Evolutionary conservation across 345 rosid species (phyloP).

Genomic region (Arabis alpina): DNA sequence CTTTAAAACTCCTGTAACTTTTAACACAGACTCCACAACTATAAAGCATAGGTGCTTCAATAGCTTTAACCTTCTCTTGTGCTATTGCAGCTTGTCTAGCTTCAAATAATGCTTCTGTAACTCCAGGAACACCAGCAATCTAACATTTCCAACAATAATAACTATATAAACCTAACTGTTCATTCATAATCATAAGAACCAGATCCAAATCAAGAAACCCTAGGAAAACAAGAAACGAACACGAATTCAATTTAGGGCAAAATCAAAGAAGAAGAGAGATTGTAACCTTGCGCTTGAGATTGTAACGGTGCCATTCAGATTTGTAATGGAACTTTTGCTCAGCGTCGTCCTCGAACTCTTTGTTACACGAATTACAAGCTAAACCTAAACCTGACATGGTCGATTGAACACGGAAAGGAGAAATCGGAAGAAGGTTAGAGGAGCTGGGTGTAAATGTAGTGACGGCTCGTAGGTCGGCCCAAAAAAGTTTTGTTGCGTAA

Average conservation of each 20-base stretch:
- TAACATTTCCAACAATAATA: constrained; percentile 32
- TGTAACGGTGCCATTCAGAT: constrained; percentile 99
- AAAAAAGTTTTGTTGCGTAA: background rate
- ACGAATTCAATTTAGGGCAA: background rate
- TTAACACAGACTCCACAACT: constrained; percentile 76
- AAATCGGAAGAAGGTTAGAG: background rate
- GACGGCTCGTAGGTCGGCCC: constrained; percentile 40
- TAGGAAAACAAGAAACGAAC: background rate
- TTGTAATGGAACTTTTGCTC: constrained; percentile 88
- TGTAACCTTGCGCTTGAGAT: constrained; percentile 91
- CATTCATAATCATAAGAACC: constrained; percentile 9
- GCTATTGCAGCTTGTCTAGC: constrained; percentile 78
- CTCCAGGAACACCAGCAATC: constrained; percentile 99
- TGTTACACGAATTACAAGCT: constrained; percentile 91
- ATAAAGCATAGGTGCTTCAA: constrained; percentile 71
- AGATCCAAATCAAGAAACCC: background rate
- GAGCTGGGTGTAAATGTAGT: constrained; percentile 10
- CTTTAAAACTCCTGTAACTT: constrained; percentile 81
- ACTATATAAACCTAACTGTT: background rate
- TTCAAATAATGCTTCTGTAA: constrained; percentile 78
- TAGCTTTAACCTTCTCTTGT: constrained; percentile 59
- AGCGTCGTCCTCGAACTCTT: constrained; percentile 72
- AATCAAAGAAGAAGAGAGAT: background rate
- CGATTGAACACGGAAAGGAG: background rate
- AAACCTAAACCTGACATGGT: constrained; percentile 69